Conservation (phyloP, 495 filamentous ascomycete genomes). For the Hypoxylon perforatum region DNA sequence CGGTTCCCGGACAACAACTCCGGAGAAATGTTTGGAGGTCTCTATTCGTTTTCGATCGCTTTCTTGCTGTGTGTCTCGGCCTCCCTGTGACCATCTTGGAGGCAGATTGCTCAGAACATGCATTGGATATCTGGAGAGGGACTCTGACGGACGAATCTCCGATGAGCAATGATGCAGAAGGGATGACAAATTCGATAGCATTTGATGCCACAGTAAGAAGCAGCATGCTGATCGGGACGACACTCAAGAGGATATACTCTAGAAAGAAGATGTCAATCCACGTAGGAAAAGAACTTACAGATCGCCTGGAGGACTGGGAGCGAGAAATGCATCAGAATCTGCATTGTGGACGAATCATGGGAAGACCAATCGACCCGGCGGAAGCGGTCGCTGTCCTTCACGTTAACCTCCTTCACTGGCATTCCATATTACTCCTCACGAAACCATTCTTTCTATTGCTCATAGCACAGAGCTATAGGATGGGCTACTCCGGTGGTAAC, state of each 20-base stretch:
- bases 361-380: constrained; percentile 56
- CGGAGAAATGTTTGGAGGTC: constrained; percentile 70
- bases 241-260: constrained; percentile 75
- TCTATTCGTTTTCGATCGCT: constrained; percentile 70
- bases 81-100: constrained; percentile 70
- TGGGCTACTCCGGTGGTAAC: constrained; percentile 55
- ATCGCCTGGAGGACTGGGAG: constrained; percentile 64
- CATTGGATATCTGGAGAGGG: constrained; percentile 53
- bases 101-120: constrained; percentile 67
- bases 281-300: constrained; percentile 72
- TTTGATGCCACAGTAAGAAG: constrained; percentile 66
- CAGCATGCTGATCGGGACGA: constrained; percentile 72
- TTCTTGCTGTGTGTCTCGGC: constrained; percentile 68
- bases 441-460: constrained; percentile 73
- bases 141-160: constrained; percentile 24
- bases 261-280: constrained; percentile 74
- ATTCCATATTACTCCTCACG: constrained; percentile 78
- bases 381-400: constrained; percentile 74
- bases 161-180: constrained; percentile 29
- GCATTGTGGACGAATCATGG: constrained; percentile 61
- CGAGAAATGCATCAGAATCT: constrained; percentile 56
- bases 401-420: constrained; percentile 75
- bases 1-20: constrained; percentile 52
- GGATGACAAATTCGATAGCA: constrained; percentile 48
- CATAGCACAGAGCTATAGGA: constrained; percentile 52